Evolutionary conservation across 352 stramenopile species (phyloP).

Genomic region (Phytopythium ostracodes): DNA sequence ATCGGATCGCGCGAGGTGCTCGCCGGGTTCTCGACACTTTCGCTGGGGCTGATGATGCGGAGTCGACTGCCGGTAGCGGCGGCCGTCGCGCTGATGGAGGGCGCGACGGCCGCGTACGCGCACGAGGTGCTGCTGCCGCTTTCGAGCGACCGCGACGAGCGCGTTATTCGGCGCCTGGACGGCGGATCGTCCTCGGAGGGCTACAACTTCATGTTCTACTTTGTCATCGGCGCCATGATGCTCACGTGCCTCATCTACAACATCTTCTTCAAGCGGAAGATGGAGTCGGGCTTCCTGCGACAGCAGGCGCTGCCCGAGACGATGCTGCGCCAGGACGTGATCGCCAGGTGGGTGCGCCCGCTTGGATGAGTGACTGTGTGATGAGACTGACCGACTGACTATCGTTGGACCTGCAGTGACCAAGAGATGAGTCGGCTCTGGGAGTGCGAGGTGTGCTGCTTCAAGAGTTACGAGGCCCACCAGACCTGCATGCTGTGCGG

Average conservation of each 20-base stretch:
- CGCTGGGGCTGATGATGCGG: no score
- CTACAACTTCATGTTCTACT: slow-evolving; percentile 90
- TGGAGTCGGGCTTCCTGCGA: slow-evolving; percentile 66
- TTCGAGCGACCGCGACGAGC: background rate
- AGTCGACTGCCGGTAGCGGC: background rate
- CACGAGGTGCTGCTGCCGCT: slow-evolving; percentile 5
- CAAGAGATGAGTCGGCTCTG: slow-evolving; percentile 84
- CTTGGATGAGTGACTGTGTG: no score
- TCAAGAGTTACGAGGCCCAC: slow-evolving; percentile 89
- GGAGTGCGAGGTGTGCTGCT: slow-evolving; percentile 91
- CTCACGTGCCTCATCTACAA: slow-evolving; percentile 86
- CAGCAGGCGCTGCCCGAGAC: slow-evolving; percentile 75
- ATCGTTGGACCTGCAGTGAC: no score
- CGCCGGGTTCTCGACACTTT: no score
- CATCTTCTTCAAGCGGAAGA: slow-evolving; percentile 86
- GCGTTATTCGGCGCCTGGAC: slow-evolving; percentile 16
- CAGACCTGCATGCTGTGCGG: slow-evolving; percentile 89
- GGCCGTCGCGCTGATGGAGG: background rate
- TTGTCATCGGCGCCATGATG: slow-evolving; percentile 85
- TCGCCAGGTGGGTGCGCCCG: no score
- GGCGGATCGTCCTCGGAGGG: slow-evolving; percentile 37
- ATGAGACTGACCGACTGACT: no score
- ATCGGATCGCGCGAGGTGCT: background rate
- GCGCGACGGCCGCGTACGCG: background rate
- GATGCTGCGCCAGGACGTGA: slow-evolving; percentile 85